phyloP scores from a whole-genome alignment of 495 filamentous ascomycete genomes.

The Trichocladium antarcticum region DNA sequence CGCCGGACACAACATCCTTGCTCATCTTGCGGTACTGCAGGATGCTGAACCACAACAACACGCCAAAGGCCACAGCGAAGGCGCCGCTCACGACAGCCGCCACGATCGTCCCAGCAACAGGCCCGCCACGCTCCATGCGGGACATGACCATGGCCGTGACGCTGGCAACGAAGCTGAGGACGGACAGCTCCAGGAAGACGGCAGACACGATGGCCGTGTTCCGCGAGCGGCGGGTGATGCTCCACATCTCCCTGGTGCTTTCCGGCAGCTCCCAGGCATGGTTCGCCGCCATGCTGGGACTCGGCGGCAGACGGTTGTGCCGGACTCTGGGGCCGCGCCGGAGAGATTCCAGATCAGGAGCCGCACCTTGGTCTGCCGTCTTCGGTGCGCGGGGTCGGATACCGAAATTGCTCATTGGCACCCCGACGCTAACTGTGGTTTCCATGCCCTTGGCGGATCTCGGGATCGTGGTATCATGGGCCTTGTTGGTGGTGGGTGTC shows the following conservation, averaged over 20 bases:
- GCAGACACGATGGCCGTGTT: constrained; percentile 1
- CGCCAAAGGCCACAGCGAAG: constrained; percentile 3
- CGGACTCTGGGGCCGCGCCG: constrained; percentile 14
- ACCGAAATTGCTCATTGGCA: too few relatives aligned
- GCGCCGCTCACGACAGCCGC: constrained; percentile 8
- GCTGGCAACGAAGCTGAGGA: constrained; percentile 11
- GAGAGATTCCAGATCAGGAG: constrained; percentile 7
- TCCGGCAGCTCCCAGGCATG: not conserved
- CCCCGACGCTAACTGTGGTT: too few relatives aligned
- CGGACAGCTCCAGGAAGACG: constrained; percentile 6
- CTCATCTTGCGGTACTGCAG: not conserved
- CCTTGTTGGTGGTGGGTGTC: not conserved
- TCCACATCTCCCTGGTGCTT: not conserved
- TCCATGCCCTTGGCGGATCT: too few relatives aligned
- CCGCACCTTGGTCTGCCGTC: not conserved
- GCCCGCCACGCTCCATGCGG: not conserved
- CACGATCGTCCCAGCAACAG: not conserved
- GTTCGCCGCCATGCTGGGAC: not conserved
- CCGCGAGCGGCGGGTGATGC: not conserved
- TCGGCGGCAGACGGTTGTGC: constrained; percentile 6
- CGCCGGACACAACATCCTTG: not conserved
- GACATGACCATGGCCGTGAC: constrained; percentile 5
- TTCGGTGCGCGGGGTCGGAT: too few relatives aligned
- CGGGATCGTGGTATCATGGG: not conserved
- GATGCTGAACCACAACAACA: not conserved